Percentiles rank a stretch among this genome's conserved stretches.
Evolutionary conservation across 306 rosid genomes (phyloP).

Genomic region (Castanopsis chinensis): DNA sequence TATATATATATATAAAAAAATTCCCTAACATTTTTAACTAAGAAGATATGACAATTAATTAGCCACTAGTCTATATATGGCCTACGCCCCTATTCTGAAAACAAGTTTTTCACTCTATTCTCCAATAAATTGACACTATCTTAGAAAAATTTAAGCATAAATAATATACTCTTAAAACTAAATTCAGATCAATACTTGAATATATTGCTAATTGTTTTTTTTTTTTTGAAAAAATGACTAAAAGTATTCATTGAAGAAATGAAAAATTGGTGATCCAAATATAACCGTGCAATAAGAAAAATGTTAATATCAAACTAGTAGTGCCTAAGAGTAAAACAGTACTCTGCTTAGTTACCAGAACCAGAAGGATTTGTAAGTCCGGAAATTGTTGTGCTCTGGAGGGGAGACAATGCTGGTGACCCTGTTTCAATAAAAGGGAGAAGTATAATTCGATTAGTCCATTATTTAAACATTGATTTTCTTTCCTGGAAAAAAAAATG

Average conservation of each 20-base stretch:
- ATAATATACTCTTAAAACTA: too few species aligned
- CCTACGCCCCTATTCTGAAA: too few species aligned
- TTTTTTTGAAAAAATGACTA: neutral
- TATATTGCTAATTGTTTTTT: neutral
- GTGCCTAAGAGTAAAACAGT: neutral
- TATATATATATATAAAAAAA: too few species aligned
- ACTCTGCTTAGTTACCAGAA: constrained; percentile 12
- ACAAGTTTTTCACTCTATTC: too few species aligned
- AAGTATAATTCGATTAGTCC: neutral
- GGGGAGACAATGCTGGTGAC: constrained; percentile 50
- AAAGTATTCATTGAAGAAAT: neutral
- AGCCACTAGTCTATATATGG: too few species aligned
- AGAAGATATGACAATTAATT: too few species aligned
- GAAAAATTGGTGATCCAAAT: neutral
- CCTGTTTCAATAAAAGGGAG: constrained; percentile 21
- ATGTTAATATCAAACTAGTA: neutral
- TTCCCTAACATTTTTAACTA: too few species aligned
- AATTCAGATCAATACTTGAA: too few species aligned
- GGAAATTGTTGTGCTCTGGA: constrained; percentile 27
- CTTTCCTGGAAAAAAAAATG: too few species aligned
- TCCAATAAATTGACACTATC: too few species aligned
- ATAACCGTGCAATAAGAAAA: neutral
- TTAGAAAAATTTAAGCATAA: too few species aligned
- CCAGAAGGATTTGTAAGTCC: constrained; percentile 20
- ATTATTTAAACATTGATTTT: neutral